Conservation (phyloP, 2,329 filamentous ascomycete genomes). For the Aspergillus puulaauensis region DNA sequence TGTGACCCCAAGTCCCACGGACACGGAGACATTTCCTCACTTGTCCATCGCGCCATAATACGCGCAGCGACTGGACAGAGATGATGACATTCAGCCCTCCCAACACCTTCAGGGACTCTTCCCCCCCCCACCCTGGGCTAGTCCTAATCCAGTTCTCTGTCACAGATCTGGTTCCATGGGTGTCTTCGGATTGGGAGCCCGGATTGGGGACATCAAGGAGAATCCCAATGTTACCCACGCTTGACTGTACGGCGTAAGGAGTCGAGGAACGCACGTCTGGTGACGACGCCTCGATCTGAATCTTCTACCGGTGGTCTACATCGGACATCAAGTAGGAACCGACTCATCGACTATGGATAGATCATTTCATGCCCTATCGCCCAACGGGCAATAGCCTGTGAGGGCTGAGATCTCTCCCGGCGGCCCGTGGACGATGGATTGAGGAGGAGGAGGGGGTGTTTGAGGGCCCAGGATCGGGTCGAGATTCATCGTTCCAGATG, state of each 20-base stretch:
- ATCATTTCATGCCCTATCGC: no score
- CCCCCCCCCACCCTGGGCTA: constrained; percentile 13
- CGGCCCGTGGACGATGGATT: no score
- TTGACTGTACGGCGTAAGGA: not conserved
- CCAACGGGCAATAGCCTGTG: no score
- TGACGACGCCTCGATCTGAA: not conserved
- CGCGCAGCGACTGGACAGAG: no score
- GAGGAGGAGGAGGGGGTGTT: no score
- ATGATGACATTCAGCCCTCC: no score
- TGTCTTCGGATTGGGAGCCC: constrained; percentile 12
- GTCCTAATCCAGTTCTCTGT: constrained; percentile 13
- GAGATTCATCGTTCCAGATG: not conserved
- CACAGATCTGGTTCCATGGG: constrained; percentile 20
- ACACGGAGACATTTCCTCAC: not conserved
- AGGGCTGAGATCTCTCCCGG: no score
- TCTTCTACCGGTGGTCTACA: not conserved
- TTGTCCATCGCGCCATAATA: not conserved
- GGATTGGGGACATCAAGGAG: constrained; percentile 9
- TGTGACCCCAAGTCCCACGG: no score
- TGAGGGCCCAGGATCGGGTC: not conserved
- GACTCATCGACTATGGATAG: not conserved
- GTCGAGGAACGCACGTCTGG: not conserved
- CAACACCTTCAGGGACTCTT: not conserved
- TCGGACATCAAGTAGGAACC: not conserved
- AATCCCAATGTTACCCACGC: not conserved